phyloP scores from a whole-genome alignment of 352 stramenopile species.

The Phytophthora hybrid region DNA sequence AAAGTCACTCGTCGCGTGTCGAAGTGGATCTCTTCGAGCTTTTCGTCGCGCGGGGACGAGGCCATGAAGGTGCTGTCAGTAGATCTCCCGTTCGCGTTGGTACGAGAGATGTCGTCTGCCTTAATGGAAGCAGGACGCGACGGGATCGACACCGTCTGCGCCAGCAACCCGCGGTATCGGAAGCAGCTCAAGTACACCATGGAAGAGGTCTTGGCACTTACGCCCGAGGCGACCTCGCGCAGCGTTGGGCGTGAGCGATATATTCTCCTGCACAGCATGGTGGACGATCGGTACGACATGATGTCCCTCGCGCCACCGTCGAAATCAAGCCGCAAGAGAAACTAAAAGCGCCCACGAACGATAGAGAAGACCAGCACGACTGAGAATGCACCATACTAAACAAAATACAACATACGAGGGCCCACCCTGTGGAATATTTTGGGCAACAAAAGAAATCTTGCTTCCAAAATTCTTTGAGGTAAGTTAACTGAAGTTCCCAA shows the following conservation, averaged over 20 bases:
- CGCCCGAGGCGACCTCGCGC: slow-evolving; percentile 47
- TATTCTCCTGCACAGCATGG: slow-evolving; percentile 81
- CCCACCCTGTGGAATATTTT: slow-evolving; percentile 8
- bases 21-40: slow-evolving; percentile 88
- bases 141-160: slow-evolving; percentile 65
- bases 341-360: not conserved
- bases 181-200: slow-evolving; percentile 86
- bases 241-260: slow-evolving; percentile 74
- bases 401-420: not conserved
- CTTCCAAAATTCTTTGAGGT: too few species aligned
- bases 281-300: slow-evolving; percentile 89
- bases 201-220: slow-evolving; percentile 73
- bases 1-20: slow-evolving; percentile 86
- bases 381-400: not conserved
- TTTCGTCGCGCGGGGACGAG: slow-evolving; percentile 75
- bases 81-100: slow-evolving; percentile 79
- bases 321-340: slow-evolving; percentile 48
- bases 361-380: slow-evolving; percentile 13
- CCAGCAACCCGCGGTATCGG: slow-evolving; percentile 74
- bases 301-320: slow-evolving; percentile 75
- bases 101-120: slow-evolving; percentile 83
- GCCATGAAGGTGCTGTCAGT: slow-evolving; percentile 88
- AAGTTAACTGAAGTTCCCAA: too few species aligned
- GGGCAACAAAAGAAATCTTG: not conserved
- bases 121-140: slow-evolving; percentile 76